A percentile compares a stretch with the other conserved stretches of the same genome.
Evolutionary conservation across 2,329 filamentous ascomycete species (phyloP).

Genomic region (Knoxdaviesia proteae): DNA sequence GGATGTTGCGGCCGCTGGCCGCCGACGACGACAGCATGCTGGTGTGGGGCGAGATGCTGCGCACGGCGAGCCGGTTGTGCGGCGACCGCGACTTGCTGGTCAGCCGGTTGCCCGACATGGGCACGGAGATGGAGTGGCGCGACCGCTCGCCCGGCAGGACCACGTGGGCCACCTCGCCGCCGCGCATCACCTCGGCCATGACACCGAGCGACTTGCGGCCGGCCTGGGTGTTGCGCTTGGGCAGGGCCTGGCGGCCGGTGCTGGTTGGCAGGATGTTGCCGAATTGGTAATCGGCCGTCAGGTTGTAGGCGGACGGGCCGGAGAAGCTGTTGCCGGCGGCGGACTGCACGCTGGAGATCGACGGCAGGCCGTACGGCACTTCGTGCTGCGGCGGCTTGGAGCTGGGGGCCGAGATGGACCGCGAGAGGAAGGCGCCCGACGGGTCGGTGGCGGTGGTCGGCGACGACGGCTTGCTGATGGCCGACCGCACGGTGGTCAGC

Average conservation of each 20-base stretch:
- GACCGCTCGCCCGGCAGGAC: slow-evolving; percentile 20
- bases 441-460: neutral
- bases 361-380: slow-evolving; percentile 11
- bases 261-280: slow-evolving; percentile 33
- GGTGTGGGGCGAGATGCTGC: slow-evolving; percentile 22
- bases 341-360: slow-evolving; percentile 2
- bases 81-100: slow-evolving; percentile 33
- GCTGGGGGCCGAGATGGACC: neutral
- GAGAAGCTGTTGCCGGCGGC: neutral
- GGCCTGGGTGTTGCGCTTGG: slow-evolving; percentile 29
- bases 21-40: slow-evolving; percentile 7
- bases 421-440: neutral
- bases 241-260: slow-evolving; percentile 20
- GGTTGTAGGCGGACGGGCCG: slow-evolving; percentile 13
- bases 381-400: too few relatives aligned
- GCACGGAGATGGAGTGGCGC: slow-evolving; percentile 11
- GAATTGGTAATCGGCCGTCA: slow-evolving; percentile 38
- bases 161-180: slow-evolving; percentile 26
- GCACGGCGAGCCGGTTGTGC: slow-evolving; percentile 18
- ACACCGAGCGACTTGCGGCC: slow-evolving; percentile 16
- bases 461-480: slow-evolving; percentile 3
- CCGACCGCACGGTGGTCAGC: slow-evolving; percentile 2
- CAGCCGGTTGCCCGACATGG: slow-evolving; percentile 11
- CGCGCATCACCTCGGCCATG: slow-evolving; percentile 33
- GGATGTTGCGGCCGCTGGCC: slow-evolving; percentile 13